Percentiles rank a stretch among this genome's conserved stretches.
Conservation (phyloP, 2,329 filamentous ascomycete species). For the Apiospora marii region DNA sequence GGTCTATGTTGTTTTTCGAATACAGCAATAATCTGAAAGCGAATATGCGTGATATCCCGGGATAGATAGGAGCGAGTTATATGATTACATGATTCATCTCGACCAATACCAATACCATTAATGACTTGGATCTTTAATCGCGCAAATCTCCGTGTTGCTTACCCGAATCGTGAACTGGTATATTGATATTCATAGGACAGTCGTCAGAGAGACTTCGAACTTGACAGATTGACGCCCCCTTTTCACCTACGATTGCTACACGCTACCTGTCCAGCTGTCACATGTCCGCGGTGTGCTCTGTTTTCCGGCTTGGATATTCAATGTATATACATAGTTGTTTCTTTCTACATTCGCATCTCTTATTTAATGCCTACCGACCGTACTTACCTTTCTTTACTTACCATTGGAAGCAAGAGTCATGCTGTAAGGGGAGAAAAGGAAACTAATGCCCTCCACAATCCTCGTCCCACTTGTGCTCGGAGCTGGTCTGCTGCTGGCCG, state of each 20-base stretch:
- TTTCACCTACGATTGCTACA: neutral
- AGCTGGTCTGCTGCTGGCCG: neutral
- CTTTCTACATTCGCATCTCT: neutral
- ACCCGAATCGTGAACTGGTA: neutral
- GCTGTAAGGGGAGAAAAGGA: too few species aligned
- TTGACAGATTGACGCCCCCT: neutral
- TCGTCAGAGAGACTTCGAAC: neutral
- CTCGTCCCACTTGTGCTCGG: neutral
- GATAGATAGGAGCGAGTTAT: conserved; percentile 7
- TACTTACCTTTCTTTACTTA: neutral
- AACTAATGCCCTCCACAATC: neutral
- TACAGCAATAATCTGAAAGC: neutral
- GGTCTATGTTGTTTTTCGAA: neutral
- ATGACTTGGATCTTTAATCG: neutral
- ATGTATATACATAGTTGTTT: neutral
- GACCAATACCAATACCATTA: neutral
- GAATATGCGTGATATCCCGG: conserved; percentile 1
- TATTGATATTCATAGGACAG: neutral
- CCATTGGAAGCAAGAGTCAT: too few species aligned
- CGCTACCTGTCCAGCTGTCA: neutral
- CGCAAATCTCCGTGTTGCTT: neutral
- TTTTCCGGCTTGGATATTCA: neutral
- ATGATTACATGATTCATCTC: neutral
- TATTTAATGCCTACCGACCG: neutral
- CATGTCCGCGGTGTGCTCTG: neutral